These are phyloP conservation scores for Moesziomyces sp. DNA, from an alignment of 1,284 basidiomycete genomes.

Conservation along the genomic window DNA sequence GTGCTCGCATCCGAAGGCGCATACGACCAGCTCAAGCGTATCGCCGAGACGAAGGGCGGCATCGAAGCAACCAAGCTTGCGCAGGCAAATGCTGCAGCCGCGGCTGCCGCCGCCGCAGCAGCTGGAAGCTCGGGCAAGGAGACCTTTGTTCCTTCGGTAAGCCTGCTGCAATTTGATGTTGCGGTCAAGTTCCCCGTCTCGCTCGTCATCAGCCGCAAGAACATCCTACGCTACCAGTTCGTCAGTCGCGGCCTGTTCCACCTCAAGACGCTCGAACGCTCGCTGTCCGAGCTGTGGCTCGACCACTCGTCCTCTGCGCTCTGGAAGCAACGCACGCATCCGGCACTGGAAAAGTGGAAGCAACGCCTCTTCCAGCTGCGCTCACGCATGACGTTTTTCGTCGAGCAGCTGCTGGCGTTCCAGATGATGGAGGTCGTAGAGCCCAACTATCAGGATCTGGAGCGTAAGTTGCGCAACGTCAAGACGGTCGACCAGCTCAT, in stretches of 20 bases:
- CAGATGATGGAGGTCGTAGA: slow-evolving; percentile 64
- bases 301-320: slow-evolving; percentile 50
- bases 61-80: slow-evolving; percentile 65
- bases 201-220: slow-evolving; percentile 67
- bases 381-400: slow-evolving; percentile 64
- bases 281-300: slow-evolving; percentile 60
- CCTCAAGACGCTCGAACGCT: slow-evolving; percentile 62
- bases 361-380: slow-evolving; percentile 61
- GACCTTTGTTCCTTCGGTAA: slow-evolving; percentile 53
- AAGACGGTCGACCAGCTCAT: slow-evolving; percentile 66
- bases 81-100: slow-evolving; percentile 23
- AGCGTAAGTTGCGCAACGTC: slow-evolving; percentile 55
- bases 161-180: slow-evolving; percentile 64
- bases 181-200: slow-evolving; percentile 66
- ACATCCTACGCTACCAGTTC: slow-evolving; percentile 66
- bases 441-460: slow-evolving; percentile 64
- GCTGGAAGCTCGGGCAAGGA: slow-evolving; percentile 68
- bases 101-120: slow-evolving; percentile 30
- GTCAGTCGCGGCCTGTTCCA: slow-evolving; percentile 63
- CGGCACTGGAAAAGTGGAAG: slow-evolving; percentile 63
- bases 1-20: slow-evolving; percentile 63
- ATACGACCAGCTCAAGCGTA: slow-evolving; percentile 66
- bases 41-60: slow-evolving; percentile 66
- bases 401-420: slow-evolving; percentile 65
- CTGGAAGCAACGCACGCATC: slow-evolving; percentile 57